Base-by-base conservation (phyloP, 192 early-diverging fungal genomes). In the Rhizophagus sp. region DNA sequence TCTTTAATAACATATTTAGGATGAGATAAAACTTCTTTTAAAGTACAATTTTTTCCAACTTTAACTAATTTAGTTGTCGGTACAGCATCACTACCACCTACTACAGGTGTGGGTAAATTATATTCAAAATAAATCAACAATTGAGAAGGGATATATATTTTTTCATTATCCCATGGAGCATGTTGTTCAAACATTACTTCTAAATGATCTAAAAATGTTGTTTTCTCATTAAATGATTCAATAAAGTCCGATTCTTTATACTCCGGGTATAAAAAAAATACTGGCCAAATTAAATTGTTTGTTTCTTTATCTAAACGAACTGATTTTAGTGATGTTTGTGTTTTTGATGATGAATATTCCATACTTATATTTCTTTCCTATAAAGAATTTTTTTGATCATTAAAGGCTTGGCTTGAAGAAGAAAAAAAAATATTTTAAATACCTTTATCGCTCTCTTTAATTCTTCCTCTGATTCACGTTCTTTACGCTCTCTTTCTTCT, bases 251-350 rank as follows among this genome's bases (percentile, higher is more conserved):
- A 94, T 79, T 99, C 90, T 76, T 92, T 92, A 80, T 93, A 85
- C 85, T 99, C 97, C 30, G 98, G 98, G 82, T 99, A 99, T 82
- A 98, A 83, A 75, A 99, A 96, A 41, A 95, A 86, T 6, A 96
- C 95, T 0, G 98, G 98, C 88, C 93, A 93, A 10, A 89, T 85
- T 17, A 99, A 81, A 25, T 86, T 88, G 63, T 75, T 17, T 0
- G 89, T 88, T 24, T 83, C 78, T 22, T 79, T 73, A 71, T 92
- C 88, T 65, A 95, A 81, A 62, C 88, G 75, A 25, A 93, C 85
- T 79, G 87, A 86, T 92, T 84, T 82, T 57, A 73, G 82, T 88
- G 81, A 70, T 87, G 64, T 7, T 73, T 80, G 47, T 69, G 80
- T 36, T 80, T 81, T 80, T 6, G 82, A 80, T 6, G 83, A 86